Conservation (phyloP, 73 alveolate species). For the Paramecium tetraurelia region DNA sequence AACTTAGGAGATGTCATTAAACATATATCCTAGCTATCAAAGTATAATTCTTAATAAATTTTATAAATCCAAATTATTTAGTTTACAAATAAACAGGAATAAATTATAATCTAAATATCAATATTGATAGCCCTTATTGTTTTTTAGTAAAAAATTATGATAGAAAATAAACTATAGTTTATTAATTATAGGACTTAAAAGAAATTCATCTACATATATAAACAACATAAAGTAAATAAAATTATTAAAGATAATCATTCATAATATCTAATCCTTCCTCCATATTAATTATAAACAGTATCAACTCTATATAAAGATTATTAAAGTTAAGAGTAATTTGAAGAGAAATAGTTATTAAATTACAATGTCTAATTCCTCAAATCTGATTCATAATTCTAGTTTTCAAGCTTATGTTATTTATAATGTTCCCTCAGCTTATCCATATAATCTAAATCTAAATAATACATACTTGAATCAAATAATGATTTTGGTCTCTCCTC, state of each 20-base stretch:
- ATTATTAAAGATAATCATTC: not conserved
- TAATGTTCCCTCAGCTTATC: not conserved
- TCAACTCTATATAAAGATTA: not conserved
- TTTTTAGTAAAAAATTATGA: no score
- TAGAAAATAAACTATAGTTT: no score
- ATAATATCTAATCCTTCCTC: not conserved
- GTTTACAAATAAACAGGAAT: no score
- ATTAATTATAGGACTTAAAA: no score
- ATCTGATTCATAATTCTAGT: not conserved
- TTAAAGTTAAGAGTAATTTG: not conserved
- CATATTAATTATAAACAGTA: not conserved
- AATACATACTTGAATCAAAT: not conserved
- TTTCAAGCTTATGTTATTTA: not conserved
- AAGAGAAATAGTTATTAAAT: not conserved
- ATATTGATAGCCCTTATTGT: no score
- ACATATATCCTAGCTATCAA: no score
- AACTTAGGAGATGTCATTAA: no score
- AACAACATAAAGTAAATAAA: no score
- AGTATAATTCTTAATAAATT: no score
- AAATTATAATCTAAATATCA: no score
- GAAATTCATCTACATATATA: no score
- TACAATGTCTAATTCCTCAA: not conserved
- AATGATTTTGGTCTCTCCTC: not conserved
- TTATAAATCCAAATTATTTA: no score
- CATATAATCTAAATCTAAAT: not conserved